Base-by-base conservation (phyloP, 1,139 yeast species). In the Kurtzmaniella natalensis region DNA sequence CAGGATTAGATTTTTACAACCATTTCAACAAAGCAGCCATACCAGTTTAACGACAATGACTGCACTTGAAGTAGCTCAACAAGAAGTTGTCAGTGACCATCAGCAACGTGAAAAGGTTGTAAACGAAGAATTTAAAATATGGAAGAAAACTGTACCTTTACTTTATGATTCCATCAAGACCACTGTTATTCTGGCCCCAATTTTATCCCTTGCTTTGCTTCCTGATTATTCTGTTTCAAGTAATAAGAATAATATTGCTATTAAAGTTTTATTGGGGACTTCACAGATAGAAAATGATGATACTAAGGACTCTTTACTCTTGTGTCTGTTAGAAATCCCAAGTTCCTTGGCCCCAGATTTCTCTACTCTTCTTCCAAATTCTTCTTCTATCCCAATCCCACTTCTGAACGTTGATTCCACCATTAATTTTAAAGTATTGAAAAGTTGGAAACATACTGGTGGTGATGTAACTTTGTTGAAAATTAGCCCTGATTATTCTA, bases 61-160 rank as follows among this genome's bases (percentile, higher is more conserved):
- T 7, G 27, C 20, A 11, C 41, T 49, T 31, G 48, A 48, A 5
- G 33, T 39, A 25, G 57, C 57, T 7, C 65, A 61, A 38, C 55
- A 45, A 31, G 70, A 62, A 37, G 52, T 68, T 18, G 55, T 59
- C 22, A 53, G 55, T 26, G 73, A 64, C 38, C 73, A 70, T 47
- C 79, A 72, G 47, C 54, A 60, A 37, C 62, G 62, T 36, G 81
- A 75, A 44, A 75, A 73, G 46, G 50, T 74, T 16, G 60, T 66
- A 41, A 76, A 76, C 44, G 81, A 76, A 55, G 95, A 86, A 58
- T 88, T 80, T 67, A 85, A 88, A 51, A 84, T 85, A 38, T 92
- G 98, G 98, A 89, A 89, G 58, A 92, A 92, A 53, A 81, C 95
- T 9, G 84, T 92, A n/a, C 96, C 95, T 11, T 71, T 87, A 45